phyloP scores from a whole-genome alignment of 2,329 filamentous ascomycete genomes.

The Zarea fungicola region DNA sequence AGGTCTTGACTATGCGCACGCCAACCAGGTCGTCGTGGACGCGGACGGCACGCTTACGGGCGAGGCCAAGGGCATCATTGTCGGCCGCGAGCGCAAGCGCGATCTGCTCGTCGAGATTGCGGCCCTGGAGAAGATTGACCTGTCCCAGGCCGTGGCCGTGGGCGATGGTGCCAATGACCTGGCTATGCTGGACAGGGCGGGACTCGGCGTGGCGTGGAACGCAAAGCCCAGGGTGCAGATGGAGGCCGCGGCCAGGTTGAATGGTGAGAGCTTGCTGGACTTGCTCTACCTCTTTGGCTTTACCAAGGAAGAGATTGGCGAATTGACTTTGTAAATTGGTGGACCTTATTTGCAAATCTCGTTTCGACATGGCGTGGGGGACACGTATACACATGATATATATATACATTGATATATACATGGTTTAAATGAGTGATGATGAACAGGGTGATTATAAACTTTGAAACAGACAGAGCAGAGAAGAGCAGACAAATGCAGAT shows the following conservation, averaged over 20 bases:
- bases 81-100: conserved; percentile 70
- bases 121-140: conserved; percentile 56
- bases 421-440: no score
- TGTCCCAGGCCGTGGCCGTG: conserved; percentile 66
- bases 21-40: conserved; percentile 71
- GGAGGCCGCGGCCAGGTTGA: conserved; percentile 67
- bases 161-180: conserved; percentile 82
- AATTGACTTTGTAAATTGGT: conserved; percentile 33
- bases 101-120: conserved; percentile 69
- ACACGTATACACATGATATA: no score
- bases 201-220: conserved; percentile 76
- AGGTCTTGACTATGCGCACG: conserved; percentile 80
- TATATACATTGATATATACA: no score
- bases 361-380: conserved; percentile 2
- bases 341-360: no score
- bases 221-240: conserved; percentile 79
- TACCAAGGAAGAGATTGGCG: conserved; percentile 56
- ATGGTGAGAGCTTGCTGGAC: conserved; percentile 65
- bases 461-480: background rate
- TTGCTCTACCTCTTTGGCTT: conserved; percentile 71
- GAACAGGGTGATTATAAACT: no score
- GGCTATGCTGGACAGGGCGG: conserved; percentile 71
- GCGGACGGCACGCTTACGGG: conserved; percentile 62
- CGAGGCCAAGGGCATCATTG: conserved; percentile 65
- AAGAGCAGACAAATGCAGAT: background rate